Evolutionary conservation across 805 yeast species (phyloP).

Genomic region (Metschnikowia matae): DNA sequence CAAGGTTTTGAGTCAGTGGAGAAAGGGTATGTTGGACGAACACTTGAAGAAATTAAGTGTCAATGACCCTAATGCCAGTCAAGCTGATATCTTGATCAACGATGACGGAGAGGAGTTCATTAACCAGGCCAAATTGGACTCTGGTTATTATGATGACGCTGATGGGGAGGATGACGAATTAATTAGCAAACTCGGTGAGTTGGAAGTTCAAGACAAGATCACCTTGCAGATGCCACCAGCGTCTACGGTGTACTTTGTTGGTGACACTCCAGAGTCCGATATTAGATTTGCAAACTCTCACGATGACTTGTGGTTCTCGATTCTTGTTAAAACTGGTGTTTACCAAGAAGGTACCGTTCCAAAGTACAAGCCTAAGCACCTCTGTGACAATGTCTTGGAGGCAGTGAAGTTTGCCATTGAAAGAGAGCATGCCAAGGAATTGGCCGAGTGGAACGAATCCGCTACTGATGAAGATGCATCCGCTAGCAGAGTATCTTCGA

Average conservation of each 20-base stretch:
- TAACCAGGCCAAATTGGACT: conserved; percentile 40
- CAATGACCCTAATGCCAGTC: conserved; percentile 40
- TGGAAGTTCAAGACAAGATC: conserved; percentile 31
- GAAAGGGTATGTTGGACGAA: conserved; percentile 70
- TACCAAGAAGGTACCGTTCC: conserved; percentile 78
- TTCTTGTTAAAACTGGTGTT: conserved; percentile 83
- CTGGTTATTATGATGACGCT: conserved; percentile 27
- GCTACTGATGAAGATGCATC: conserved; percentile 28
- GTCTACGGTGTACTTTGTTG: conserved; percentile 81
- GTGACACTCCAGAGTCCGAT: conserved; percentile 88
- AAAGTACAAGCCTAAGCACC: conserved; percentile 72
- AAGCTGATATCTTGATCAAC: conserved; percentile 40
- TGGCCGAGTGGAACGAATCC: conserved; percentile 67
- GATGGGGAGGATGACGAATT: conserved; percentile 31
- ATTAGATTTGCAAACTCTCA: conserved; percentile 84
- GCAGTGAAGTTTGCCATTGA: conserved; percentile 83
- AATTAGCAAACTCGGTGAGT: conserved; percentile 18
- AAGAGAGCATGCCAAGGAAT: conserved; percentile 69
- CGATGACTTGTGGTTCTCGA: conserved; percentile 80
- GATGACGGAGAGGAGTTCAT: conserved; percentile 44
- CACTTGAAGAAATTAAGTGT: conserved; percentile 55
- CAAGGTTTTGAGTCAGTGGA: conserved; percentile 72
- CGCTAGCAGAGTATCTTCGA: conserved; percentile 23
- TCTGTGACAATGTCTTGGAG: conserved; percentile 69
- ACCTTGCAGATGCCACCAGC: conserved; percentile 72